These are phyloP conservation scores for Cucumis hystrix DNA, from an alignment of 306 rosid species.

Conservation along the genomic window DNA sequence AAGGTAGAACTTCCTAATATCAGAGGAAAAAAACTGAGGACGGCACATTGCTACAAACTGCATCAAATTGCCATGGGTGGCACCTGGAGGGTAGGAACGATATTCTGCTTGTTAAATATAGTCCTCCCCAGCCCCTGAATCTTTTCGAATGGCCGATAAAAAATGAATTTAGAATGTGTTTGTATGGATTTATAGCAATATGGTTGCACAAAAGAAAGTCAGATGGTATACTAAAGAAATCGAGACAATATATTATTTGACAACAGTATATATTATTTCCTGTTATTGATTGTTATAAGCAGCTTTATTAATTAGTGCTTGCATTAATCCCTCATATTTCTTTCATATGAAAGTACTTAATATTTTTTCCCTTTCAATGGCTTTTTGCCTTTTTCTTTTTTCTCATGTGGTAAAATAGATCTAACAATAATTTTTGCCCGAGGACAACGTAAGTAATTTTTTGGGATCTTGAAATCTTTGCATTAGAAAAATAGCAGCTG, in stretches of 20 bases:
- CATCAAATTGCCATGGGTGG: background rate
- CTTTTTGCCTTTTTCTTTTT: background rate
- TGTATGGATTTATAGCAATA: background rate
- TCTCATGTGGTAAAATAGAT: background rate
- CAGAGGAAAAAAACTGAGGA: background rate
- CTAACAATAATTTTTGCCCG: background rate
- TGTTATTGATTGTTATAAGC: background rate
- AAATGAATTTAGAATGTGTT: slow-evolving; percentile 1
- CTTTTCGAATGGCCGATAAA: background rate
- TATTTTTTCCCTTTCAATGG: background rate
- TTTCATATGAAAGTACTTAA: background rate
- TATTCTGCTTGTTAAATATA: slow-evolving; percentile 1
- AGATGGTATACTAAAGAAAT: background rate
- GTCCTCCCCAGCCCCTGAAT: slow-evolving; percentile 7
- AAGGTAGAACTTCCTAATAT: background rate
- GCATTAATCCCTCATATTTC: background rate
- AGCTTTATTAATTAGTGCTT: background rate
- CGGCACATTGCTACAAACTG: background rate
- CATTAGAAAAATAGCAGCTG: too few relatives aligned
- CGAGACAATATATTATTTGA: background rate
- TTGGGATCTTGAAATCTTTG: background rate
- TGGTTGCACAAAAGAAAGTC: slow-evolving; percentile 2
- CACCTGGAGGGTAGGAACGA: background rate
- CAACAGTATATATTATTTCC: background rate
- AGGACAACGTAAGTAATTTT: background rate